phyloP scores from a whole-genome alignment of 805 yeast genomes.

The Pichia occidentalis region DNA sequence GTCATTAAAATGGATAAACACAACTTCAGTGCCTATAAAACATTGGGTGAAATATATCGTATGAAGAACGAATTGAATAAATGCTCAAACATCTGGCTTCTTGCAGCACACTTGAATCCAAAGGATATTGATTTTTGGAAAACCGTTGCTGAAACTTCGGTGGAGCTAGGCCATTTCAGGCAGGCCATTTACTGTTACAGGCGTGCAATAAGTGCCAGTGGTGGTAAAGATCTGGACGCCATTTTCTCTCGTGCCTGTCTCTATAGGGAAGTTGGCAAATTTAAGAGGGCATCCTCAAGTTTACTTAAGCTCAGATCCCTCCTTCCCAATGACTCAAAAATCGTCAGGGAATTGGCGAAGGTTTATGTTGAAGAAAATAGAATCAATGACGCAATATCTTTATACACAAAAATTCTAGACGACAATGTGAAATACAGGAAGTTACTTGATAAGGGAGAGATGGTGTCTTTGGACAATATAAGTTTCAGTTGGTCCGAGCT shows the following conservation, averaged over 20 bases:
- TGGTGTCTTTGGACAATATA: conserved; percentile 31
- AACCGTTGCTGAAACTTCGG: conserved; percentile 62
- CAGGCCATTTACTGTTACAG: conserved; percentile 79
- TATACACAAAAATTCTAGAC: conserved; percentile 59
- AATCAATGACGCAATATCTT: conserved; percentile 64
- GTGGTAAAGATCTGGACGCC: conserved; percentile 44
- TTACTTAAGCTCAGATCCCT: conserved; percentile 50
- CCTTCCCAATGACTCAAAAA: conserved; percentile 53
- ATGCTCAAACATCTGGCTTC: conserved; percentile 73
- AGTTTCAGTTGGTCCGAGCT: conserved; percentile 83
- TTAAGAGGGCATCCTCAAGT: conserved; percentile 68
- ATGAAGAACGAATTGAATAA: conserved; percentile 60
- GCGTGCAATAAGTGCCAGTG: conserved; percentile 46
- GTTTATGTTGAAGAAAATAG: conserved; percentile 48
- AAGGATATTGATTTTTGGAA: conserved; percentile 77
- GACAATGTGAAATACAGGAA: conserved; percentile 44
- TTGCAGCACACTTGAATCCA: conserved; percentile 73
- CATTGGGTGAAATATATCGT: conserved; percentile 77
- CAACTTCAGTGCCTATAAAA: conserved; percentile 78
- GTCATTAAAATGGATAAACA: conserved; percentile 74
- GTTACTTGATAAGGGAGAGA: conserved; percentile 19
- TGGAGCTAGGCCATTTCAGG: conserved; percentile 57
- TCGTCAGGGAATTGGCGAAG: conserved; percentile 56
- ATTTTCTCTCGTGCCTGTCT: conserved; percentile 60
- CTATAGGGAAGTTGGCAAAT: conserved; percentile 59